phyloP scores from a whole-genome alignment of 1,284 basidiomycete genomes.

The Sporisorium iseilematis-ciliati region DNA sequence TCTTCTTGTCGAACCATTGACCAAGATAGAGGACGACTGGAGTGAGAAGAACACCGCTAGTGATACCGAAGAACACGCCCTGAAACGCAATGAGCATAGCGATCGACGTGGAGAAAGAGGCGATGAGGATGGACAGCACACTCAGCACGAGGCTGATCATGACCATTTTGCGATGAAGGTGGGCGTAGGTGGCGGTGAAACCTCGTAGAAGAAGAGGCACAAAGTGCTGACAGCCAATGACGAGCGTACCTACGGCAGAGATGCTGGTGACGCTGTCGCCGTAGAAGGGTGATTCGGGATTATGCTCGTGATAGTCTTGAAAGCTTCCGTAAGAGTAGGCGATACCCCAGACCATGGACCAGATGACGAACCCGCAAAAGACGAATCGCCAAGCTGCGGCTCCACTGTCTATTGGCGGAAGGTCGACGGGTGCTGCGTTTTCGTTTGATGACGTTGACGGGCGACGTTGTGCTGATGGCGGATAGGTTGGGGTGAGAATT shows the following conservation, averaged over 20 bases:
- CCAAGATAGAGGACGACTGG: constrained; percentile 55
- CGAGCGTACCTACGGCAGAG: constrained; percentile 52
- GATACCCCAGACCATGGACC: constrained; percentile 51
- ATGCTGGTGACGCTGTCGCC: constrained; percentile 35
- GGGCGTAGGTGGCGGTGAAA: constrained; percentile 32
- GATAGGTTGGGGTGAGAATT: constrained; percentile 19
- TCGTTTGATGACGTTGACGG: not conserved
- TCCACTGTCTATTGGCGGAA: constrained; percentile 28
- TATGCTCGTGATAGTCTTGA: constrained; percentile 60
- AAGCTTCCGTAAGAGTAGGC: constrained; percentile 60
- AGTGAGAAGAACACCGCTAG: constrained; percentile 38
- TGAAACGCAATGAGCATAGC: constrained; percentile 50
- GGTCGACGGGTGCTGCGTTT: not conserved
- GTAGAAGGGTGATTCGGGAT: constrained; percentile 47
- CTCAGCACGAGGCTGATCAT: constrained; percentile 25
- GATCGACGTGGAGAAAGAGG: constrained; percentile 33
- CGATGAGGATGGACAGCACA: constrained; percentile 36
- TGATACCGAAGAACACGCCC: constrained; percentile 47
- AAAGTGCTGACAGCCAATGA: constrained; percentile 51
- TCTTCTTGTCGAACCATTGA: constrained; percentile 55
- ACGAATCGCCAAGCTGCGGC: constrained; percentile 38
- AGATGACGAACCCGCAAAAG: constrained; percentile 22
- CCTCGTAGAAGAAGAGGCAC: constrained; percentile 42
- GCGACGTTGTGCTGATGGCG: constrained; percentile 16
- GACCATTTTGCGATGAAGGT: constrained; percentile 33